phyloP scores from a whole-genome alignment of 1,139 yeast genomes.

The Blastobotrys buckinghamii region DNA sequence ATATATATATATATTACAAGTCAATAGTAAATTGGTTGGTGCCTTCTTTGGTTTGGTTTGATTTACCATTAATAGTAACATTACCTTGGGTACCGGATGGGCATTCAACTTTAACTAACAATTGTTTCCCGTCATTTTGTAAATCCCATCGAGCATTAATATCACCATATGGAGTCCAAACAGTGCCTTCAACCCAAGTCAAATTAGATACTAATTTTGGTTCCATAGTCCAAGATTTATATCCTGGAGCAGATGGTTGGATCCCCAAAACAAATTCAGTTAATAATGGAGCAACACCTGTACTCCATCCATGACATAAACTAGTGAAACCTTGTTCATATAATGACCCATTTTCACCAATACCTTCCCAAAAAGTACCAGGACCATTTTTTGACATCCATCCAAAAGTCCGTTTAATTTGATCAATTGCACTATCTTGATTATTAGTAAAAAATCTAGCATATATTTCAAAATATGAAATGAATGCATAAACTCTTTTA shows the following conservation, averaged over 20 bases:
- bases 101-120: not conserved
- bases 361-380: conserved; percentile 3
- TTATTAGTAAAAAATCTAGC: not conserved
- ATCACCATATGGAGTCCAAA: not conserved
- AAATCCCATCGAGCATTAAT: not conserved
- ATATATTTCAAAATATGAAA: not conserved
- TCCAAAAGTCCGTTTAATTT: not conserved
- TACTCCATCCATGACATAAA: conserved; percentile 1
- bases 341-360: not conserved
- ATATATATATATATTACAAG: conserved; percentile 6
- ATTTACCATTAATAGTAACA: not conserved
- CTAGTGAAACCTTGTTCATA: conserved; percentile 2
- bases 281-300: not conserved
- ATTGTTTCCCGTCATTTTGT: not conserved
- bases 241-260: not conserved
- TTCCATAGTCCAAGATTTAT: not conserved
- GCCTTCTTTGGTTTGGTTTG: not conserved
- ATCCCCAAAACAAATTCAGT: not conserved
- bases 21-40: no score
- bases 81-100: not conserved
- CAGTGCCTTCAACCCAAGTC: not conserved
- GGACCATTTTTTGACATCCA: not conserved
- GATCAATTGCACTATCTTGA: not conserved
- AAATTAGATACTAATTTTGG: not conserved
- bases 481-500: conserved; percentile 1